Conservation (phyloP, 2,329 filamentous ascomycete genomes). For the Pseudocercospora eumusae region DNA sequence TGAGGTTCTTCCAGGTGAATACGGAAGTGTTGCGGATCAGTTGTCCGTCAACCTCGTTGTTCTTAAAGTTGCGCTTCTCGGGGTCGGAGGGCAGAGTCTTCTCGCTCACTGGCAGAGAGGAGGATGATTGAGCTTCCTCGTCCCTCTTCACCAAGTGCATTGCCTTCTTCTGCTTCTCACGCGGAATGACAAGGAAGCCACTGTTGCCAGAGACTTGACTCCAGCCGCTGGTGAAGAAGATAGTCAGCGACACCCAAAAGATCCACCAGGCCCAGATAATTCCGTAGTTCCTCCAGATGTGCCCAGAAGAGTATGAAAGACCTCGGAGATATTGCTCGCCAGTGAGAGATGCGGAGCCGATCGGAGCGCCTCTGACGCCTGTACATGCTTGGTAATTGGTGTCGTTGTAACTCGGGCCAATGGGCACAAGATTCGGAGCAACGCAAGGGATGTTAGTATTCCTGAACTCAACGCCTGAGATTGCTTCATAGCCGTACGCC, state of each 20-base stretch:
- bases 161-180: conserved; percentile 55
- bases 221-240: conserved; percentile 61
- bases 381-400: conserved; percentile 42
- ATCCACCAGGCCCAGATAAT: conserved; percentile 67
- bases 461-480: conserved; percentile 68
- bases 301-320: conserved; percentile 49
- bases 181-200: conserved; percentile 58
- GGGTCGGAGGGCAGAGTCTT: conserved; percentile 15
- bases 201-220: conserved; percentile 42
- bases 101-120: conserved; percentile 11
- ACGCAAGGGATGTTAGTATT: conserved; percentile 59
- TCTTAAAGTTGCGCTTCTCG: conserved; percentile 16
- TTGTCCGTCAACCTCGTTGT: conserved; percentile 23
- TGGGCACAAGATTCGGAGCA: conserved; percentile 44
- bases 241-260: conserved; percentile 60
- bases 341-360: conserved; percentile 57
- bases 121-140: conserved; percentile 21
- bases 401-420: conserved; percentile 45
- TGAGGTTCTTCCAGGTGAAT: conserved; percentile 84
- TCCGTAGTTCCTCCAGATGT: conserved; percentile 62
- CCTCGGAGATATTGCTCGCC: conserved; percentile 63
- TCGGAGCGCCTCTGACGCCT: conserved; percentile 58
- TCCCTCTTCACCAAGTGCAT: conserved; percentile 25
- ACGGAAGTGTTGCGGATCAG: conserved; percentile 65
- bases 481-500: conserved; percentile 49